These are phyloP conservation scores for Phalaenopsis hybrid DNA, from an alignment of 116 monocot species.

Conservation along the genomic window DNA sequence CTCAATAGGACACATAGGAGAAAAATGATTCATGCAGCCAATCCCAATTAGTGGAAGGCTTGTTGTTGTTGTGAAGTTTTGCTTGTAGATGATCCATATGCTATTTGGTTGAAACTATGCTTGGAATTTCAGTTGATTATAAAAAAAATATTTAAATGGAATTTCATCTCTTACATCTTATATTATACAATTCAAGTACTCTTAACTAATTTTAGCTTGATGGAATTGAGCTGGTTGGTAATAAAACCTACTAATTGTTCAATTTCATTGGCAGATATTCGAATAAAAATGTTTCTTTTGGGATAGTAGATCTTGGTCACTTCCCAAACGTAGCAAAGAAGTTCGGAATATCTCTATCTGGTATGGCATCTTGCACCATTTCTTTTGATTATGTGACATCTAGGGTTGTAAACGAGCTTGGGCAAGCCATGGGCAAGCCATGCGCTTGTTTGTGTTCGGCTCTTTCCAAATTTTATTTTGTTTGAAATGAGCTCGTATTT, in stretches of 20 bases:
- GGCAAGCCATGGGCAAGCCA: no score
- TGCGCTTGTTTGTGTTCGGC: no score
- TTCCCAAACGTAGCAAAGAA: constrained; percentile 86
- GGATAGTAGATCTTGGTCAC: constrained; percentile 82
- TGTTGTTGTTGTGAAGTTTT: not conserved
- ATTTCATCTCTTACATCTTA: not conserved
- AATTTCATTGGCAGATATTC: constrained; percentile 63
- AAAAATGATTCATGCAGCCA: no score
- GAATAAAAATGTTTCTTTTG: constrained; percentile 87
- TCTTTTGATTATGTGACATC: not conserved
- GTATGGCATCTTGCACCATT: constrained; percentile 16
- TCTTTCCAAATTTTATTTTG: no score
- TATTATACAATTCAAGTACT: not conserved
- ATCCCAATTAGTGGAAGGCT: no score
- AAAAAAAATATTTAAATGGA: not conserved
- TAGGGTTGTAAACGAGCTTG: no score
- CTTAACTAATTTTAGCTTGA: not conserved
- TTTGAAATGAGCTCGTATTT: no score
- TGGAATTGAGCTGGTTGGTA: no score
- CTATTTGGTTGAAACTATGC: not conserved
- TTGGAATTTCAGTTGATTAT: no score
- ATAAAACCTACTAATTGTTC: not conserved
- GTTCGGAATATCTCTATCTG: constrained; percentile 72
- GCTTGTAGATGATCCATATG: not conserved
- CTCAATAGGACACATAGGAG: no score